A percentile compares a stretch with the other conserved stretches of the same genome.
Evolutionary conservation across 768 basidiomycete species (phyloP).

Genomic region (Scleroderma citrinum): DNA sequence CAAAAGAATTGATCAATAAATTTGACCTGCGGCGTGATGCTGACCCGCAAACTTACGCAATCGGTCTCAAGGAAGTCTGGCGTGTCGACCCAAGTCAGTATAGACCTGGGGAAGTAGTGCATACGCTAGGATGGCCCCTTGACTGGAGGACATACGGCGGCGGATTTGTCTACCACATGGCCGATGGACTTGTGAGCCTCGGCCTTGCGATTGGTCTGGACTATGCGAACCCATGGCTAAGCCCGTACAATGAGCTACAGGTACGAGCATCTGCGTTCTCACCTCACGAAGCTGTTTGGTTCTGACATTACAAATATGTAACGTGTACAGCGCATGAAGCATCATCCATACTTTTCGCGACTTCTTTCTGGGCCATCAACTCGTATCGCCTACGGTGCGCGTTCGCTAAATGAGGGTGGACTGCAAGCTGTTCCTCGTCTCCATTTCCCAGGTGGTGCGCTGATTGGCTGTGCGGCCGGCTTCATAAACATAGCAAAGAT

Average conservation of each 20-base stretch:
- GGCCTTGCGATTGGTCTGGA: conserved; percentile 93
- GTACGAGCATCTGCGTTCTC: conserved; percentile 35
- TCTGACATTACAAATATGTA: conserved; percentile 8
- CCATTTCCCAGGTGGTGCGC: conserved; percentile 89
- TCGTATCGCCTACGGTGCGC: conserved; percentile 87
- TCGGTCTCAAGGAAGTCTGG: conserved; percentile 98
- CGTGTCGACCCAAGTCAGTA: conserved; percentile 62
- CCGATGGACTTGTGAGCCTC: conserved; percentile 79
- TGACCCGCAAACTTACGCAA: conserved; percentile 91
- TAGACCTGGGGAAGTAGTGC: conserved; percentile 72
- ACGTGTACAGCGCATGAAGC: conserved; percentile 75
- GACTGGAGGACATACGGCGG: conserved; percentile 76
- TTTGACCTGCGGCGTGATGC: conserved; percentile 62
- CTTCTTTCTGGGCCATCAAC: conserved; percentile 67
- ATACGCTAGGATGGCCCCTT: conserved; percentile 93
- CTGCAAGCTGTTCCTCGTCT: conserved; percentile 84
- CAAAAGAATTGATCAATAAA: conserved; percentile 68
- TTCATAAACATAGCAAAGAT: conserved; percentile 97
- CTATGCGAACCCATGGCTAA: conserved; percentile 89
- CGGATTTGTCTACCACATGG: conserved; percentile 95
- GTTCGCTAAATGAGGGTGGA: conserved; percentile 90
- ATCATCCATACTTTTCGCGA: conserved; percentile 86
- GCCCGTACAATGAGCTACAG: conserved; percentile 91
- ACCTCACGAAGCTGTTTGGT: background rate
- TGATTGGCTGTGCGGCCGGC: conserved; percentile 93